Percentiles rank a stretch among this genome's conserved stretches.
Evolutionary conservation across 208 protist genomes (phyloP).

Genomic region (Acanthamoeba comandoni): DNA sequence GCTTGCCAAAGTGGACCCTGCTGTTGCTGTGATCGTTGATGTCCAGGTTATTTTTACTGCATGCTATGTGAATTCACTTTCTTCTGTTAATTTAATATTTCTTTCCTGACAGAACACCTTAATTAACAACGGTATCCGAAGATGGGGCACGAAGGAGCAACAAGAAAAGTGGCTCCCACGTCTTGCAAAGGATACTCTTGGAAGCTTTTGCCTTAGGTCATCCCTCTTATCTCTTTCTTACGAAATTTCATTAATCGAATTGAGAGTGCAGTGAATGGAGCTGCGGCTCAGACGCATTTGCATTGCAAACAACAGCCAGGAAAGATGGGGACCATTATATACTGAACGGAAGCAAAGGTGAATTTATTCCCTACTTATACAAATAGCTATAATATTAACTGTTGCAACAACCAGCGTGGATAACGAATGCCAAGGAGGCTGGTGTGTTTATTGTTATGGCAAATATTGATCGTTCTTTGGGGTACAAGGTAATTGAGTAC

Average conservation of each 20-base stretch:
- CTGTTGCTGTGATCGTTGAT: constrained; percentile 80
- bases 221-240: background rate
- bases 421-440: constrained; percentile 93
- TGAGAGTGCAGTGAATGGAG: constrained; percentile 52
- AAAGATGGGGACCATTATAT: constrained; percentile 89
- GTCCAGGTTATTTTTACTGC: constrained; percentile 78
- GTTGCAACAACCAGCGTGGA: constrained; percentile 87
- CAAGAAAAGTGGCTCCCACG: constrained; percentile 92
- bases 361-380: background rate
- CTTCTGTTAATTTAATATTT: constrained; percentile 49
- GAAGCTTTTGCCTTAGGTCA: constrained; percentile 44
- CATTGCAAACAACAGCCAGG: constrained; percentile 91
- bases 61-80: constrained; percentile 20
- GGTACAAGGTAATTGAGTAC: background rate
- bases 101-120: constrained; percentile 82
- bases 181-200: constrained; percentile 88
- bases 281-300: constrained; percentile 93
- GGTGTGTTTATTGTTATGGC: constrained; percentile 94
- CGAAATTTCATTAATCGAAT: too few relatives aligned
- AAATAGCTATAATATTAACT: background rate
- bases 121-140: constrained; percentile 80
- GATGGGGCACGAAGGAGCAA: constrained; percentile 89
- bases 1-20: constrained; percentile 85
- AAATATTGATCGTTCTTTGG: constrained; percentile 90
- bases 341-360: constrained; percentile 93